phyloP scores from a whole-genome alignment of 768 basidiomycete species.

The Lactarius hengduanensis region DNA sequence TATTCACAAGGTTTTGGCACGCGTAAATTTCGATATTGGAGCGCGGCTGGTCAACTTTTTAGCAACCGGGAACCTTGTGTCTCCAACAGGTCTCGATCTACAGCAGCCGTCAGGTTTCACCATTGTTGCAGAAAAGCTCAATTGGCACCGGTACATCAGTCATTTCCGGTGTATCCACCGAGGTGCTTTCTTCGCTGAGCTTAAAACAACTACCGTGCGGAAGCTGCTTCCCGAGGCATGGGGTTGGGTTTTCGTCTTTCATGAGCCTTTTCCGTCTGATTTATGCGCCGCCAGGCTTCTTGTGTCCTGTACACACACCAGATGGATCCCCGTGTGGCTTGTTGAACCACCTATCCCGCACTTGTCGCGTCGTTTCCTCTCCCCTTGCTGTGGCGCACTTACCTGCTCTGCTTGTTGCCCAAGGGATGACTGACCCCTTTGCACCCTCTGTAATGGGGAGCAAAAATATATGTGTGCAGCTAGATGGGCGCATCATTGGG shows the following conservation, averaged over 20 bases:
- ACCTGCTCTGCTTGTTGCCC: slow-evolving; percentile 73
- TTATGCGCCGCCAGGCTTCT: slow-evolving; percentile 61
- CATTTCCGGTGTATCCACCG: slow-evolving; percentile 99
- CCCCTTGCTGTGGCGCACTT: slow-evolving; percentile 75
- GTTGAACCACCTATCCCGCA: slow-evolving; percentile 92
- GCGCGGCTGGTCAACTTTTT: slow-evolving; percentile 89
- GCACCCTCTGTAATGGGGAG: slow-evolving; percentile 77
- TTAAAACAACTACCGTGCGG: slow-evolving; percentile 96
- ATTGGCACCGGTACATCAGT: slow-evolving; percentile 97
- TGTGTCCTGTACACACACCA: slow-evolving; percentile 98
- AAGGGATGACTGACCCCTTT: slow-evolving; percentile 95
- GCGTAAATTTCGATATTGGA: slow-evolving; percentile 91
- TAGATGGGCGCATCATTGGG: slow-evolving; percentile 94
- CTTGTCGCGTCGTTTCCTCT: slow-evolving; percentile 85
- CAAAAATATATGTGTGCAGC: slow-evolving; percentile 81
- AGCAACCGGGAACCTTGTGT: slow-evolving; percentile 94
- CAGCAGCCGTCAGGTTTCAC: slow-evolving; percentile 99
- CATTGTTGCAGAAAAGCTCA: slow-evolving; percentile 97
- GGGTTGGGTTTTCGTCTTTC: slow-evolving; percentile 53
- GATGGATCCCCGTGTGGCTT: slow-evolving; percentile 98
- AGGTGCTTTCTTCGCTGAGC: slow-evolving; percentile 98
- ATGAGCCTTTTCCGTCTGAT: slow-evolving; percentile 9
- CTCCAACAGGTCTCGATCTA: slow-evolving; percentile 92
- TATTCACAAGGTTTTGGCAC: slow-evolving; percentile 67
- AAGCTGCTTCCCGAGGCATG: slow-evolving; percentile 97